Evolutionary conservation across 345 rosid species (phyloP), one percentile per base, ranked within the genome.

Genomic region (Camelina sativa): DNA sequence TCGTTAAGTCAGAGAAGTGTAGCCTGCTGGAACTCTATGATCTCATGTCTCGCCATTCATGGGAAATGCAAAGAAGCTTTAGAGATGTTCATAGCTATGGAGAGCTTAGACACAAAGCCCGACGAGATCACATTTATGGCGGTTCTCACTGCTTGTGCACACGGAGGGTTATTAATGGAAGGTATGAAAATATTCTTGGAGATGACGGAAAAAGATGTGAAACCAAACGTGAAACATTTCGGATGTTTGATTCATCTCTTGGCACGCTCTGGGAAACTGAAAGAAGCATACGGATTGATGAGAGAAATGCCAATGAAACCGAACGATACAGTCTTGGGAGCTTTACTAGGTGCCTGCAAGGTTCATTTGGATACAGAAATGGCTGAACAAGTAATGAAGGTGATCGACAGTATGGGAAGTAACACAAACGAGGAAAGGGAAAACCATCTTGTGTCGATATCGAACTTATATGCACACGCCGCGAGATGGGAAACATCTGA

Each of bases 21-120:
- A 60, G 83, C 85, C 6, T 87, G 90, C 72, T 93, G 98, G 93
- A 93, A 87, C 74, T 69, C 97, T 38, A 85, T 91, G 85, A 91
- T 91, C 65, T 87, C 84, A 0, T 90, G 91, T 25, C 86, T 83
- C 62, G 86, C 89, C 32, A 62, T 67, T 67, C 86, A 91, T 70
- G 97, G 97, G 56, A 77, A 78, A 37, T 67, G 82, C 62, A 43
- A 60, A 59, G 86, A 90, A 74, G 98, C 93, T 73, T 75, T 92
- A 4, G 78, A 87, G 40, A 71, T 87, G 55, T 89, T 92, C 66
- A 60, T 46, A 62, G 82, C 66, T 59, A 86, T 92, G 95, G 86
- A 85, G 74, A 68, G 25, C 0, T 51, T 22, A 6, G 51, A 61
- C 22, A 81, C 77, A 75, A 84, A 51, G 3, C 93, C 93, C 0